Evolutionary conservation across 768 basidiomycete species (phyloP), one percentile per base, ranked within the genome.

Genomic region (Clavulina sp.): DNA sequence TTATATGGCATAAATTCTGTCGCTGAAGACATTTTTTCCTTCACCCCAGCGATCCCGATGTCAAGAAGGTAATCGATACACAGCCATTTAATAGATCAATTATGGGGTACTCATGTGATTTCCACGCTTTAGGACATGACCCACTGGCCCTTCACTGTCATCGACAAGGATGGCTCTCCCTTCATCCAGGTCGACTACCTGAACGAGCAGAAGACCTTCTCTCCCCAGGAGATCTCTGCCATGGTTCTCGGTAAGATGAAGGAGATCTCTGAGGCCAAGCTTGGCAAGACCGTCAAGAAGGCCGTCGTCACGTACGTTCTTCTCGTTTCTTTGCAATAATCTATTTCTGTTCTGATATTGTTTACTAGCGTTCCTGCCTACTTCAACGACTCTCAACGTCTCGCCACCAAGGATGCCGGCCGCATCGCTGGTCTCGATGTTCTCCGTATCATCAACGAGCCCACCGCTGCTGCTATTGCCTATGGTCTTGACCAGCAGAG

Each of bases 161-260:
- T 91, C 59, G 93, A 95, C 68, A 89, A 85, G 69, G 91, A 95
- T 59, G 93, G 93, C 55, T 93, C 95, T 52, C 95, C 95, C 49
- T 70, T 89, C 70, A 91, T 97, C 74, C 82, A 86, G 72, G 91
- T 97, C 58, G 76, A 88, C 63, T 97, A 99, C 71, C 81, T 95
- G 57, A 75, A 76, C 57, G 92, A 97, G 67, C 84, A 83, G 58
- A 96, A 96, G 72, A 84, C 82, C 54, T 97, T 96, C 74, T 88
- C 81, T 60, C 95, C 88, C 51, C 92, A 92, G 71, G 95, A 99
- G 70, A 91, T 99, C 64, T 99, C 95, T n/a, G 85, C 95, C 57
- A 99, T 97, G 95, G 95, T 99, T 60, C 81, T 99, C 61, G 76
- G 74, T 57, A 99, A 99, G 74, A 97, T 99, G 92, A 97, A 95